Evolutionary conservation across 441 rosid genomes (phyloP), one percentile per base, ranked within the genome.

Genomic region (Aleurites moluccanus): DNA sequence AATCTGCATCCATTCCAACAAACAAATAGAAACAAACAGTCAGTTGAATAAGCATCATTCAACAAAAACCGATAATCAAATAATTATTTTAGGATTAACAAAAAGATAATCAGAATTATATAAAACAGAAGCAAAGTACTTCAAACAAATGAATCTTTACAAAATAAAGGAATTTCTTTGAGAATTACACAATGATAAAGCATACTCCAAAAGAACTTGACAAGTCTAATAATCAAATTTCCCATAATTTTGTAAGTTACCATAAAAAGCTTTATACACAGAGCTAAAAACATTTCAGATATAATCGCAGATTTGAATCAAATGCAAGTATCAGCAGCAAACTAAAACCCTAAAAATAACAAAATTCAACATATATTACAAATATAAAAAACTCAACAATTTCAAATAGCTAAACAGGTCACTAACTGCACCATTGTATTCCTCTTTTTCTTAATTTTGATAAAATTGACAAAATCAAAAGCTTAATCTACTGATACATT

Each of bases 1-100:
- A 79, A 93, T 91, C 98, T 96, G 97, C 87, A 85, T n/a, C 75
- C 73, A 85, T 70, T 64, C 64, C 78, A 73, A 15, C 60, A 73
- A 69, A 69, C 63, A 78, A 65, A 23, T 52, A 25, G 50, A 33
- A n/a, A 67, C n/a, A n/a, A n/a, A n/a, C n/a, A 79, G 23, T 65
- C 63, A 67, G 79, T 73, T 23, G 14, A 52, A 3, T 35, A 71
- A 65, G n/a, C 13, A 71, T 42, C 60, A 73, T 33, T 7, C 1
- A 38, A 40, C 27, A 35, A 57, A 23, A 23, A 53, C 38, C 40
- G 10, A 57, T 8, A 35, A 57, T 70, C 52, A 42, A 1, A 20
- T 10, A 25, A 23, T n/a, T 38, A 1, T 11, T 69, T 23, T 14
- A n/a, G n/a, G n/a, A 56, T 15, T 56, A 14, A 59, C 11, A 25